Evolutionary conservation across 257 asterid genomes (phyloP).

Genomic region (Solanum sparsipilum): DNA sequence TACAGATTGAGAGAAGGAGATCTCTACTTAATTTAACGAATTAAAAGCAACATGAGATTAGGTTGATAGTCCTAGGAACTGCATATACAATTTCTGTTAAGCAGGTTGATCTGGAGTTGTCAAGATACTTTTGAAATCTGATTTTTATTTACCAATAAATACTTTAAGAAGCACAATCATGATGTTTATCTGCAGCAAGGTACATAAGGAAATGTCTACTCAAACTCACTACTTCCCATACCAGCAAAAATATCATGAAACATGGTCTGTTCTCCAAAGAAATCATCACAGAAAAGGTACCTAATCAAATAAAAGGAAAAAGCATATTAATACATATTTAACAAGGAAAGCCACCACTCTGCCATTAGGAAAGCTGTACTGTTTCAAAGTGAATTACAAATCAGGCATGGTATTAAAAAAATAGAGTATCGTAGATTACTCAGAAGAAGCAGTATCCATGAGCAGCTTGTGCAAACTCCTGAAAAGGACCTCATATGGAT

Average conservation of each 20-base stretch:
- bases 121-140: not conserved
- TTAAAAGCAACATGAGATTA: not conserved
- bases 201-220: not conserved
- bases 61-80: not conserved
- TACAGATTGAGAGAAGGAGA: not conserved
- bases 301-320: slow-evolving; percentile 32
- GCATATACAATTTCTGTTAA: not conserved
- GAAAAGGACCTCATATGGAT: slow-evolving; percentile 98
- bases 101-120: not conserved
- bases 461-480: slow-evolving; percentile 99
- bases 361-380: not conserved
- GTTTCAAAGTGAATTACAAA: not conserved
- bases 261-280: slow-evolving; percentile 88
- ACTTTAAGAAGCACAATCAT: not conserved
- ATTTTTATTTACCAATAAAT: not conserved
- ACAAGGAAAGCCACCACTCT: not conserved
- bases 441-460: slow-evolving; percentile 98
- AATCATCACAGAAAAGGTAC: slow-evolving; percentile 95
- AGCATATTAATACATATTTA: not conserved
- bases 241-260: slow-evolving; percentile 93
- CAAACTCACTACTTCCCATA: slow-evolving; percentile 13
- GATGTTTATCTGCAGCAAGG: not conserved
- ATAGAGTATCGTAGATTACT: slow-evolving; percentile 32
- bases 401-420: not conserved
- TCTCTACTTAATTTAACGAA: not conserved